Conservation (phyloP, 1,284 basidiomycete species). For the Coriolopsis trogii region DNA sequence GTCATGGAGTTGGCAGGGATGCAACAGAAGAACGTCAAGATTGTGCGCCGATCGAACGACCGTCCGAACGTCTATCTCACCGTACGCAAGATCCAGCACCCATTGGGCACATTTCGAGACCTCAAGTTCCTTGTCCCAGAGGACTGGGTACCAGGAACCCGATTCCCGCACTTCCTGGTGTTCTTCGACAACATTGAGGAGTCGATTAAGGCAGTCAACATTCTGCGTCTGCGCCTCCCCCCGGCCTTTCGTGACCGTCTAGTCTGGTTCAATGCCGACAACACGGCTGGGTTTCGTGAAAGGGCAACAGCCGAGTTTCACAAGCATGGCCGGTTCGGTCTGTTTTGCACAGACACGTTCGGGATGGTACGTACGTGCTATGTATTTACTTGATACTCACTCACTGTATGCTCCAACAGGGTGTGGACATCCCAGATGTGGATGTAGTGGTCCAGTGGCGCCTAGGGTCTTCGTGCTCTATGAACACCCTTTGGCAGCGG, state of each 20-base stretch:
- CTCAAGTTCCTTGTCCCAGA: constrained; percentile 35
- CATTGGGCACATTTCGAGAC: constrained; percentile 31
- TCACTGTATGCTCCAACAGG: constrained; percentile 25
- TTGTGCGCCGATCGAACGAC: constrained; percentile 33
- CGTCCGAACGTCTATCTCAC: constrained; percentile 35
- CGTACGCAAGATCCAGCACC: constrained; percentile 30
- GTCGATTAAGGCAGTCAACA: constrained; percentile 23
- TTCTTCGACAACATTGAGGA: constrained; percentile 36
- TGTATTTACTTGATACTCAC: neutral
- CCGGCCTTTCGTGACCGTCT: constrained; percentile 25
- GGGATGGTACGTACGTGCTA: constrained; percentile 34
- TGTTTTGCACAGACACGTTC: constrained; percentile 34
- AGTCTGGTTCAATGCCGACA: constrained; percentile 35
- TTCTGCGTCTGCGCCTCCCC: constrained; percentile 23
- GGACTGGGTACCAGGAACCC: constrained; percentile 4
- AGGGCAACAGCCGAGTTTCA: constrained; percentile 17
- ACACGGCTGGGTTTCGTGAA: constrained; percentile 28
- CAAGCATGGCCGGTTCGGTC: constrained; percentile 16
- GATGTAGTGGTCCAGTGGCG: constrained; percentile 37
- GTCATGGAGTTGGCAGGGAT: constrained; percentile 26
- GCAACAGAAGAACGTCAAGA: neutral
- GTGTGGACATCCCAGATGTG: constrained; percentile 38
- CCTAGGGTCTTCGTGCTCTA: neutral
- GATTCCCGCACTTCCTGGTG: constrained; percentile 30
- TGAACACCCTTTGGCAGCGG: constrained; percentile 26